A percentile compares a stretch with the other conserved stretches of the same genome.
These are phyloP conservation scores for Termitomyces bulborhizus DNA, from an alignment of 768 basidiomycete species.

Conservation along the genomic window DNA sequence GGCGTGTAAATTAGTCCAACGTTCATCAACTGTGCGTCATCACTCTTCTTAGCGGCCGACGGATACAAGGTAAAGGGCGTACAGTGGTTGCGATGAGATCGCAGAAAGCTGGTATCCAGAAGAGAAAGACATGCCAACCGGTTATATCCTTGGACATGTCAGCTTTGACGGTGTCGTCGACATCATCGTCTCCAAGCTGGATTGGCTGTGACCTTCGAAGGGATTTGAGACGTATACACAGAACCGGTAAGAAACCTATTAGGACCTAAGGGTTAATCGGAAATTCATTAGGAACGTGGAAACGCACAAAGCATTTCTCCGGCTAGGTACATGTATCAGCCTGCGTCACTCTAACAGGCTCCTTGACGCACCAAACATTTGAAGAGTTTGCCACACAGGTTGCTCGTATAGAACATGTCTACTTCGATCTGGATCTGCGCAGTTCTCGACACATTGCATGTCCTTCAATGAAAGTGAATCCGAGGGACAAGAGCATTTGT, in stretches of 20 bases:
- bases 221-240: slow-evolving; percentile 59
- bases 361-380: slow-evolving; percentile 72
- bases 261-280: slow-evolving; percentile 6
- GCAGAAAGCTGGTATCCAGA: slow-evolving; percentile 64
- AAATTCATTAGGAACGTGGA: slow-evolving; percentile 13
- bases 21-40: slow-evolving; percentile 71
- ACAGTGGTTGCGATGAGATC: slow-evolving; percentile 92
- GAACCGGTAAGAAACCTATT: slow-evolving; percentile 77
- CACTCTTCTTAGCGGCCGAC: neutral
- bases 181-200: slow-evolving; percentile 43
- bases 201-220: slow-evolving; percentile 41
- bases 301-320: slow-evolving; percentile 91
- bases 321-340: slow-evolving; percentile 40
- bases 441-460: slow-evolving; percentile 98
- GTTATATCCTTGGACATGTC: slow-evolving; percentile 34
- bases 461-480: slow-evolving; percentile 43
- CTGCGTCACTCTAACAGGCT: slow-evolving; percentile 11
- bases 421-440: slow-evolving; percentile 53
- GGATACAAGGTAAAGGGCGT: slow-evolving; percentile 8
- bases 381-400: slow-evolving; percentile 88
- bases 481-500: neutral
- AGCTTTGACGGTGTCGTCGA: slow-evolving; percentile 26
- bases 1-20: slow-evolving; percentile 93
- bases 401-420: slow-evolving; percentile 82
- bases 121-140: slow-evolving; percentile 50